These are phyloP conservation scores for Asterionellopsis glacialis DNA, from an alignment of 108 stramenopile genomes.

Conservation along the genomic window DNA sequence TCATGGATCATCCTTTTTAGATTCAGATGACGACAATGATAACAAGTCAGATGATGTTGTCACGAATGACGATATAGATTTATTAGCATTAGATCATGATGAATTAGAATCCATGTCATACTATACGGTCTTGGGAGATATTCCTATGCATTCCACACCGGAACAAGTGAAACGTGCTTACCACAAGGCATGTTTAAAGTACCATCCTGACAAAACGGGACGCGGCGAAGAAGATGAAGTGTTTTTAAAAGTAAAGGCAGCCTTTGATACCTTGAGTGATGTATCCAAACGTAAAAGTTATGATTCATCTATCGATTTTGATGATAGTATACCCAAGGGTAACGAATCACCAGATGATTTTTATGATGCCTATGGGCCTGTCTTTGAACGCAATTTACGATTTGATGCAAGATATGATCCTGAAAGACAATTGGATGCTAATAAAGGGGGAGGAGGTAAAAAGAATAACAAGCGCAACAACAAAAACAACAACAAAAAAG, in stretches of 20 bases:
- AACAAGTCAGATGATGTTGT: background rate
- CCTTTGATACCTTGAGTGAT: constrained; percentile 88
- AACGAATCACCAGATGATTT: constrained; percentile 36
- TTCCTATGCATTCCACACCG: constrained; percentile 54
- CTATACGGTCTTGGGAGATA: constrained; percentile 57
- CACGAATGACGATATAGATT: constrained; percentile 20
- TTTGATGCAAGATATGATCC: constrained; percentile 32
- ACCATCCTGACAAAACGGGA: constrained; percentile 89
- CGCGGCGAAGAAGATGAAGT: constrained; percentile 87
- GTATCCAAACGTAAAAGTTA: constrained; percentile 80
- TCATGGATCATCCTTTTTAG: constrained; percentile 1
- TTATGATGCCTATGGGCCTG: constrained; percentile 69
- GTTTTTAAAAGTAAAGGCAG: constrained; percentile 93
- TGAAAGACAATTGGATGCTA: background rate
- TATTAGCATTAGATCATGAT: constrained; percentile 42
- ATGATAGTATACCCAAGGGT: constrained; percentile 10
- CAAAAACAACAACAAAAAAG: constrained; percentile 21
- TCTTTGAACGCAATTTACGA: constrained; percentile 91
- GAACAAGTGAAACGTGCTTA: constrained; percentile 77
- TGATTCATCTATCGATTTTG: constrained; percentile 93
- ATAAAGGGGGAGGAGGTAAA: background rate
- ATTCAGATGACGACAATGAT: background rate
- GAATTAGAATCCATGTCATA: constrained; percentile 56
- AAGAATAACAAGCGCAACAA: constrained; percentile 35
- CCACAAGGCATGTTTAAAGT: constrained; percentile 73